Conservation (phyloP, 2,329 filamentous ascomycete genomes). For the Leptodontidium sp. region DNA sequence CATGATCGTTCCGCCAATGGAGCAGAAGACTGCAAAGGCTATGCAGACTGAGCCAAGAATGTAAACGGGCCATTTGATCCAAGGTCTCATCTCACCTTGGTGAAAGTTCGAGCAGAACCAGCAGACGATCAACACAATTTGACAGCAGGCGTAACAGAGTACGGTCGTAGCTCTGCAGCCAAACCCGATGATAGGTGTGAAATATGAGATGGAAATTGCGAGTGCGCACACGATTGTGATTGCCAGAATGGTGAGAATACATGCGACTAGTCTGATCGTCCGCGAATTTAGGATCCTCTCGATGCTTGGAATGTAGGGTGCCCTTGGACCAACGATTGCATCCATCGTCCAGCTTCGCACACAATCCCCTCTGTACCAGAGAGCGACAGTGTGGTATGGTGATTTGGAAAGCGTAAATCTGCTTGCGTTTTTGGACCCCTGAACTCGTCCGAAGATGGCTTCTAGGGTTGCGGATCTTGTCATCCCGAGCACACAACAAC, state of each 20-base stretch:
- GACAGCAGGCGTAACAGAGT: constrained; percentile 9
- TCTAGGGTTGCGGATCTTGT: constrained; percentile 8
- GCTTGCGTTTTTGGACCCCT: not conserved
- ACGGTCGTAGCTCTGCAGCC: constrained; percentile 19
- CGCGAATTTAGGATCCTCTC: constrained; percentile 11
- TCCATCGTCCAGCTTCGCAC: constrained; percentile 11
- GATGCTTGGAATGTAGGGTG: constrained; percentile 8
- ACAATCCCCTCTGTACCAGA: constrained; percentile 20
- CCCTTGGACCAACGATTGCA: not conserved
- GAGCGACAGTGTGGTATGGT: constrained; percentile 13
- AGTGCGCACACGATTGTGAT: constrained; percentile 15
- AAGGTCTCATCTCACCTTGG: constrained; percentile 6
- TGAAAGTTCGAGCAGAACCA: constrained; percentile 20
- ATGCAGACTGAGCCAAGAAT: constrained; percentile 1
- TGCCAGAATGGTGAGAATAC: constrained; percentile 11
- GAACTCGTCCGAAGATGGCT: constrained; percentile 9
- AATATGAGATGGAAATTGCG: constrained; percentile 18
- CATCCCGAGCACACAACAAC: constrained; percentile 17
- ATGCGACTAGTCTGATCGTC: constrained; percentile 3
- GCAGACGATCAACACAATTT: constrained; percentile 17
- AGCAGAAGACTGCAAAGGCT: constrained; percentile 9
- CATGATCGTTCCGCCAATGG: constrained; percentile 25
- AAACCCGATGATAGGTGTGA: constrained; percentile 23
- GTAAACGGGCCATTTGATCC: constrained; percentile 17
- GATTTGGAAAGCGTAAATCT: constrained; percentile 17